These are phyloP conservation scores for Russula foetens DNA, from an alignment of 768 basidiomycete genomes.

Conservation along the genomic window DNA sequence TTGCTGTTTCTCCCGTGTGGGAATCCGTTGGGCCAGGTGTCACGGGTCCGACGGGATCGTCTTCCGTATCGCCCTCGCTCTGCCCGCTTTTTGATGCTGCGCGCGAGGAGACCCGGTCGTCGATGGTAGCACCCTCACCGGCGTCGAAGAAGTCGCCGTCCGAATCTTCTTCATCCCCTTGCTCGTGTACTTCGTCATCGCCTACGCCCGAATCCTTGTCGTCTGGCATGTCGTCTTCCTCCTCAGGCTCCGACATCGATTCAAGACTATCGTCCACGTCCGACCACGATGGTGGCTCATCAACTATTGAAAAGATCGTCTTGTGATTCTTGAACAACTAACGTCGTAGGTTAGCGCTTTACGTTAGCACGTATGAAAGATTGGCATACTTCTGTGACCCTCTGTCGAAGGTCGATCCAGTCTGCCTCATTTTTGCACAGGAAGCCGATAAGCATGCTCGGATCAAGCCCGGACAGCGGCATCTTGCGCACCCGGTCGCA, in stretches of 20 bases:
- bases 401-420: conserved; percentile 70
- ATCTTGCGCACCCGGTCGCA: conserved; percentile 97
- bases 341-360: background rate
- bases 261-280: conserved; percentile 73
- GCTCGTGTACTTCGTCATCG: conserved; percentile 23
- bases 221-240: conserved; percentile 49
- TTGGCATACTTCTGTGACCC: conserved; percentile 61
- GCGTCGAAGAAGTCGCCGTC: conserved; percentile 50
- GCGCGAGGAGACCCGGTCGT: conserved; percentile 33
- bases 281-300: conserved; percentile 81
- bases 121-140: conserved; percentile 26
- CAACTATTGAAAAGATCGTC: conserved; percentile 78
- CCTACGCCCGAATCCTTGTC: conserved; percentile 26
- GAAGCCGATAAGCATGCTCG: conserved; percentile 96
- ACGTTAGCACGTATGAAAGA: conserved; percentile 1
- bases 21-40: conserved; percentile 48
- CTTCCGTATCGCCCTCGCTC: conserved; percentile 60
- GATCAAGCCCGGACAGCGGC: conserved; percentile 83
- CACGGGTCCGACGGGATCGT: conserved; percentile 61
- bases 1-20: conserved; percentile 4
- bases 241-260: conserved; percentile 73
- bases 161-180: conserved; percentile 29
- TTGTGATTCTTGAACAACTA: conserved; percentile 42
- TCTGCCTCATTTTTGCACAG: conserved; percentile 75
- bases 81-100: conserved; percentile 32